These are phyloP conservation scores for Pholiota conissans DNA, from an alignment of 768 basidiomycete genomes.

Conservation along the genomic window DNA sequence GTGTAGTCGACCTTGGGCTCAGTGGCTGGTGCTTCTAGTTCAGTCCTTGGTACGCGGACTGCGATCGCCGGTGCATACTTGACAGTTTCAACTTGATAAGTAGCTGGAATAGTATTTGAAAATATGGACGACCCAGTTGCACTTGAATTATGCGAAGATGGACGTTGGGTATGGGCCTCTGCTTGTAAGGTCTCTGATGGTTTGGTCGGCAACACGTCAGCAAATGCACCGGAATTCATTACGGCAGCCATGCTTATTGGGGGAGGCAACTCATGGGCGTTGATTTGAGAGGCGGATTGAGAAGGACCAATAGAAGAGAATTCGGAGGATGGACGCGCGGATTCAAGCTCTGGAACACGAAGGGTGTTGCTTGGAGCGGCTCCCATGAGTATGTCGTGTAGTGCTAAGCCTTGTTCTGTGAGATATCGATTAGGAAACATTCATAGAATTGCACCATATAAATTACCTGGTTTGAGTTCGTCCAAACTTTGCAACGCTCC, in stretches of 20 bases:
- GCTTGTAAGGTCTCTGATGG: too few relatives aligned
- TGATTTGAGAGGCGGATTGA: constrained; percentile 71
- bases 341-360: constrained; percentile 10
- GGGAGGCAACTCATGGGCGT: constrained; percentile 17
- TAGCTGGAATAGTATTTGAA: constrained; percentile 17
- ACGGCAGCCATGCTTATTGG: constrained; percentile 9
- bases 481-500: constrained; percentile 51
- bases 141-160: constrained; percentile 13
- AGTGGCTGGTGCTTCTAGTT: not conserved
- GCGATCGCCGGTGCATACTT: constrained; percentile 25
- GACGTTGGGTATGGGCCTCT: constrained; percentile 2
- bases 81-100: constrained; percentile 22
- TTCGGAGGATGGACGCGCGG: constrained; percentile 43
- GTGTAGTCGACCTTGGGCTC: constrained; percentile 9
- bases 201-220: too few relatives aligned
- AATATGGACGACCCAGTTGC: constrained; percentile 17
- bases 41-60: constrained; percentile 12
- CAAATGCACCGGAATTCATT: constrained; percentile 18
- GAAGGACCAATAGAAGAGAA: constrained; percentile 73
- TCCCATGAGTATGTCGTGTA: not conserved
- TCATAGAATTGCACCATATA: not conserved
- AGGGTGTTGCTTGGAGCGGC: constrained; percentile 2
- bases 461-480: constrained; percentile 26
- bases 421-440: constrained; percentile 8
- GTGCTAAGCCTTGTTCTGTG: not conserved